A percentile compares a stretch with the other conserved stretches of the same genome.
Evolutionary conservation across 1,284 basidiomycete species (phyloP).

Genomic region (Exobasidium cylindrosporum): DNA sequence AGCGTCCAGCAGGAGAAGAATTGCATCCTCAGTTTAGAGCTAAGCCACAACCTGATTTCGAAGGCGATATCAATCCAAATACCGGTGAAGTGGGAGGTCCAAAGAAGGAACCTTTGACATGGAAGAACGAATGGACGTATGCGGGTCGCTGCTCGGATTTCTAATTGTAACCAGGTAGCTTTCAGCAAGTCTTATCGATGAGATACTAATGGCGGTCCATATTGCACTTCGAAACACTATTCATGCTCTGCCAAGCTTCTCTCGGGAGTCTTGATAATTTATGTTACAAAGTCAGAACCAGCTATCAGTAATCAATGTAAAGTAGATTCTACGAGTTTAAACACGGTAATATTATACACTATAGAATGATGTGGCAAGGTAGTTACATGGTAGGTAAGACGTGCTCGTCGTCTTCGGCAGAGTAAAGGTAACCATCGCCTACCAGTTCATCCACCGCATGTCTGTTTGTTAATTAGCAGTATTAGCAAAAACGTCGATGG

Average conservation of each 20-base stretch:
- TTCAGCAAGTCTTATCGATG: too few relatives aligned
- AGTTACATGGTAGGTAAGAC: slow-evolving; percentile 3
- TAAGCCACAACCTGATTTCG: slow-evolving; percentile 58
- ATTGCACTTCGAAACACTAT: too few relatives aligned
- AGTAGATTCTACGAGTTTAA: too few relatives aligned
- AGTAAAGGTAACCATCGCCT: slow-evolving; percentile 12
- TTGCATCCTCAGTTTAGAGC: slow-evolving; percentile 56
- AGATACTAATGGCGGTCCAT: too few relatives aligned
- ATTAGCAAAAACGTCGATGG: too few relatives aligned
- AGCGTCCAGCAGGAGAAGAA: slow-evolving; percentile 1
- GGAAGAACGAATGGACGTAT: slow-evolving; percentile 54
- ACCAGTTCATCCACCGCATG: background rate
- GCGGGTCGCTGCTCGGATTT: slow-evolving; percentile 27
- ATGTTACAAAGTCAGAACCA: too few relatives aligned
- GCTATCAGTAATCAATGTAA: too few relatives aligned
- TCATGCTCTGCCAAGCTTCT: too few relatives aligned
- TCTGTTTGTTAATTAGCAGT: too few relatives aligned
- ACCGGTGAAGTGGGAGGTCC: slow-evolving; percentile 63
- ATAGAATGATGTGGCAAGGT: background rate
- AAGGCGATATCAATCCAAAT: slow-evolving; percentile 61
- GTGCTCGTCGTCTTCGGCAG: slow-evolving; percentile 16
- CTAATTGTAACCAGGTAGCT: too few relatives aligned
- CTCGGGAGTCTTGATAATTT: too few relatives aligned
- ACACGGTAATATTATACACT: background rate
- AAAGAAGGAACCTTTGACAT: slow-evolving; percentile 61